phyloP scores from a whole-genome alignment of 2,329 filamentous ascomycete genomes.

The Pestalotiopsis sp. region DNA sequence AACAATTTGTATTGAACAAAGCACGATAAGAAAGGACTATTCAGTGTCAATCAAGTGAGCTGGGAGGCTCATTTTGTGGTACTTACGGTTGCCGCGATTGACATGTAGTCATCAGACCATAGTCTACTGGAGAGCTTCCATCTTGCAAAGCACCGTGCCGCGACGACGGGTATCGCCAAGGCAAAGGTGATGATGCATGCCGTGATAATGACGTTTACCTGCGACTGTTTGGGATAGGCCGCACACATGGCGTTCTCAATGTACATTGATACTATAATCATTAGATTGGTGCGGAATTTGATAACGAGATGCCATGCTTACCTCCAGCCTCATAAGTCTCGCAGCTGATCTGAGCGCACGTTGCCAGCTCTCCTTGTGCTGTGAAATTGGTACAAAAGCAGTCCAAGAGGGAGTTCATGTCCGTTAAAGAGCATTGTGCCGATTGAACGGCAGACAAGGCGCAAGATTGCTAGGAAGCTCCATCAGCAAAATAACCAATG shows the following conservation, averaged over 20 bases:
- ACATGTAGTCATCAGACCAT: slow-evolving; percentile 6
- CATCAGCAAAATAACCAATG: neutral
- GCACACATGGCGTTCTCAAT: neutral
- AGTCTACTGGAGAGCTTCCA: neutral
- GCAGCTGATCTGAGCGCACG: neutral
- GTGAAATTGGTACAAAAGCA: slow-evolving; percentile 5
- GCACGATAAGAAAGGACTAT: neutral
- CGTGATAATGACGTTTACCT: neutral
- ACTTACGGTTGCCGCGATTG: neutral
- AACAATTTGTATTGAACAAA: neutral
- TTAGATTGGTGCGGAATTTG: neutral
- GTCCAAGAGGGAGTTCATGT: neutral
- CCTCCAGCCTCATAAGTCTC: neutral
- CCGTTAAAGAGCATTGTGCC: neutral
- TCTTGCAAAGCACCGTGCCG: neutral
- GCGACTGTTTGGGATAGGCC: slow-evolving; percentile 5
- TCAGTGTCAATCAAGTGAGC: neutral
- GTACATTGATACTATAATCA: neutral
- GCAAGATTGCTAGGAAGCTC: neutral
- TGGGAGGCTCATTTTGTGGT: neutral
- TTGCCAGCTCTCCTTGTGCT: neutral
- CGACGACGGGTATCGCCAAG: neutral
- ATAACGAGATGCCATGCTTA: neutral
- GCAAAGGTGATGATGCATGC: neutral
- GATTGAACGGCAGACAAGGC: neutral